Conservation (phyloP, 2,329 filamentous ascomycete species). For the Fusarium sp. region DNA sequence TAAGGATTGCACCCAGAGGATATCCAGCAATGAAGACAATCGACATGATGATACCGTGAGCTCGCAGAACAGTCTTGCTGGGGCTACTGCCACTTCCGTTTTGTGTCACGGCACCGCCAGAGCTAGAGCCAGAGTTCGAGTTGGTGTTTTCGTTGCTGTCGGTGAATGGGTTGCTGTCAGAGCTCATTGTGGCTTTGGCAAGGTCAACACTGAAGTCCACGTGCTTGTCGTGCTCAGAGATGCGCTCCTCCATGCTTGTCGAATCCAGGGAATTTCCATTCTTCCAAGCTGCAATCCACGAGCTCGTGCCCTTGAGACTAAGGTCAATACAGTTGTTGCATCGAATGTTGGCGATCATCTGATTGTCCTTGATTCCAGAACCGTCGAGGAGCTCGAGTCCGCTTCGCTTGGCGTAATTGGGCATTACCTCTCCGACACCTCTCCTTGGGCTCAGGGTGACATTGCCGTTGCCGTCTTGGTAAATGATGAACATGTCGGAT, state of each 20-base stretch:
- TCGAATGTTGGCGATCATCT: constrained; percentile 69
- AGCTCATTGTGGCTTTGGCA: constrained; percentile 55
- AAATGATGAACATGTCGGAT: constrained; percentile 71
- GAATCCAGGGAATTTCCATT: constrained; percentile 58
- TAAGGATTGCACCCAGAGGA: constrained; percentile 68
- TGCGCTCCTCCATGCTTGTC: constrained; percentile 53
- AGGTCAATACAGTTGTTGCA: constrained; percentile 65
- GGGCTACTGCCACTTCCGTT: constrained; percentile 11
- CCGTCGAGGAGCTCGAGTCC: constrained; percentile 66
- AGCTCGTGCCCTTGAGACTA: constrained; percentile 52
- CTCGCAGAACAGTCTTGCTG: constrained; percentile 47
- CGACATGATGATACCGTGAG: constrained; percentile 71
- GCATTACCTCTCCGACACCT: constrained; percentile 60
- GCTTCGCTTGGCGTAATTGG: constrained; percentile 56
- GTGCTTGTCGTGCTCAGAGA: constrained; percentile 57
- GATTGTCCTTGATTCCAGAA: constrained; percentile 62
- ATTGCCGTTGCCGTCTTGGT: constrained; percentile 67
- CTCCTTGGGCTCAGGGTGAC: constrained; percentile 69
- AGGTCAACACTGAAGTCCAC: constrained; percentile 61
- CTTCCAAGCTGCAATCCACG: constrained; percentile 67
- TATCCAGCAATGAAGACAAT: constrained; percentile 68
- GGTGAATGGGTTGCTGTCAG: constrained; percentile 64
- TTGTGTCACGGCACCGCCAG: constrained; percentile 24
- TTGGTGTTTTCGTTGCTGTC: constrained; percentile 19
- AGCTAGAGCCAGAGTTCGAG: constrained; percentile 18